These are phyloP conservation scores for Aspergillus ostianus DNA, from an alignment of 495 filamentous ascomycete species.

Conservation along the genomic window DNA sequence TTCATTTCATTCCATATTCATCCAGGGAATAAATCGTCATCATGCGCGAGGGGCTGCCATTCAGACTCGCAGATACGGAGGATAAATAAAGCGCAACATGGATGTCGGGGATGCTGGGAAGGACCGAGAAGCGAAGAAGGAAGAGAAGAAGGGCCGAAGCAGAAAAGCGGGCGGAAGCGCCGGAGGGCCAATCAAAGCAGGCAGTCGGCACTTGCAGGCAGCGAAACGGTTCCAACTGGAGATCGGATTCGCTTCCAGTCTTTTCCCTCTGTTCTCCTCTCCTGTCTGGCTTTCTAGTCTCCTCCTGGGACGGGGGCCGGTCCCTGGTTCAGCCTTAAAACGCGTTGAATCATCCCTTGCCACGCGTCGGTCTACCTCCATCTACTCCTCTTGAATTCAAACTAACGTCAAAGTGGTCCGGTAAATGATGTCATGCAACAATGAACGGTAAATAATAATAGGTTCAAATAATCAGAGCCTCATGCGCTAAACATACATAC, in stretches of 20 bases:
- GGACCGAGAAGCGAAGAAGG: not conserved
- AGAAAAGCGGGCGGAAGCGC: not conserved
- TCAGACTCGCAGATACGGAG: not conserved
- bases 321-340: not conserved
- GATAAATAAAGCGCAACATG: not conserved
- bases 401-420: not conserved
- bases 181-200: not conserved
- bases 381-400: too few species aligned
- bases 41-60: not conserved
- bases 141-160: not conserved
- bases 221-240: not conserved
- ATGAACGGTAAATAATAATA: not conserved
- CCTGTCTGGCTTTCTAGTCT: not conserved
- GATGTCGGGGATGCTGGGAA: too few species aligned
- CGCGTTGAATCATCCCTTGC: not conserved
- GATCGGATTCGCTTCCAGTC: not conserved
- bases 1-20: not conserved
- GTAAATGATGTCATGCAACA: not conserved
- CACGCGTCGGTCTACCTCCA: not conserved
- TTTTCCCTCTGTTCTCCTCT: not conserved
- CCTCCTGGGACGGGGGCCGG: too few species aligned
- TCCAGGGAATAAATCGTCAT: constrained; percentile 1
- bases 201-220: not conserved
- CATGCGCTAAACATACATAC: constrained; percentile 14
- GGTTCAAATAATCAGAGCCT: constrained; percentile 1